Evolutionary conservation across 129 eudicot species (phyloP), one percentile per base, ranked within the genome.

Genomic region (Centella asiatica): DNA sequence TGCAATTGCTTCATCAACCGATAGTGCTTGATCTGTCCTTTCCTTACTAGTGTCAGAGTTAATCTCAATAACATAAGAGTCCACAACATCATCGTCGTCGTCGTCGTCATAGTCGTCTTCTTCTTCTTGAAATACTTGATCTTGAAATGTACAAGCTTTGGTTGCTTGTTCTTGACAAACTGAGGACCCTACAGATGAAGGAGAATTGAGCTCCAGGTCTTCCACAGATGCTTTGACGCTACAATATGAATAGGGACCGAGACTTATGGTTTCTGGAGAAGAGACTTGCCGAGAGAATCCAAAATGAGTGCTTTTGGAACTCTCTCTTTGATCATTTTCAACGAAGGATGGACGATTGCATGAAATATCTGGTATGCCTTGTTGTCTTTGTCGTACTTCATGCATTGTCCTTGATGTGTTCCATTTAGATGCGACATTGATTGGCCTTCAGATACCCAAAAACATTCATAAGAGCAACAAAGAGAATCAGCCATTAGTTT

Each of bases 1-100:
- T 5, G 97, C 97, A 51, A 89, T 89, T 27, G 97, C 97, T 44
- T 89, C 97, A 70, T 85, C 95, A 22, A 89, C 69, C 4, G 85
- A 86, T 11, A 73, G 53, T 9, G 78, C 65, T 67, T 82, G 84
- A 53, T 49, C 60, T 0, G 60, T 49, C 37, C 50, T 65, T 60
- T 82, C 87, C 25, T 66, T 65, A 29, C 56, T 45, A 9, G 44
- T n/a, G n/a, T n/a, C 70, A 51, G 81, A 67, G 42, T 73, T 85
- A 51, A 88, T 82, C 71, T 84, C 85, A 73, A 88, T 84, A 5
- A 88, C 85, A 51, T 77, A 82, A 14, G 95, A 82, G 78, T 87
- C 82, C 85, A 77, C 77, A 40, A 67, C 73, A 28, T 84, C 96
- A 53, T 81, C 88, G 0, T 75, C 78, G 0, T 70, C 80, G 11